Evolutionary conservation across 208 protist genomes (phyloP), one percentile per base, ranked within the genome.

Genomic region (Acanthamoeba lenticulata): DNA sequence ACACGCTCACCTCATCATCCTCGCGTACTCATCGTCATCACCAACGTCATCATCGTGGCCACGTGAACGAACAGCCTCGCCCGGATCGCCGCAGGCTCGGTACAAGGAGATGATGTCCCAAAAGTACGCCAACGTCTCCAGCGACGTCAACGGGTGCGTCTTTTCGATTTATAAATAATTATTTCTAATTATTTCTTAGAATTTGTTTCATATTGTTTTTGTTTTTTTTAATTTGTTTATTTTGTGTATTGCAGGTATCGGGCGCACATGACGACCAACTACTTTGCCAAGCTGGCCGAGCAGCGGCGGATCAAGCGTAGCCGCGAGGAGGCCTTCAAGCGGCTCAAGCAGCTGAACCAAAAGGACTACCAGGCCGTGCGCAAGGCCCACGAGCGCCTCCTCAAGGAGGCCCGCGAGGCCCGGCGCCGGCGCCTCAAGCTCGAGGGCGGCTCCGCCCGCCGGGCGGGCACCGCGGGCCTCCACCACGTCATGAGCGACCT

Each of bases 101-200:
- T 79, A 47, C 69, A 79, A 79, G 69, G 69, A 79, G 69, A 79
- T 79, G 69, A 79, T 79, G 69, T 19, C 9, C 27, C 69, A 79
- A 34, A 79, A 79, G 38, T 79, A 79, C 32, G 69, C 69, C 69
- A 79, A 38, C 34, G 69, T 79, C 9, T 79, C 69, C 69, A 79
- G 69, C 38, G 69, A 79, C 27, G 17, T 34, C 69, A 45, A 21
- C 38, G 69, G 69, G 69, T 79, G 27, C 38, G 29, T 40, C 69
- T 21, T 5, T 24, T 13, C 38, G n/a, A 17, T 27, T n/a, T n/a
- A n/a, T n/a, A n/a, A n/a, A n/a, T n/a, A n/a, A n/a, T n/a, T n/a
- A n/a, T n/a, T n/a, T n/a, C n/a, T n/a, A n/a, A n/a, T n/a, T n/a
- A n/a, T n/a, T n/a, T n/a, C n/a, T n/a, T n/a, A n/a, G n/a, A n/a